Conservation (phyloP, 345 rosid species). For the Tarenaya hassleriana region DNA sequence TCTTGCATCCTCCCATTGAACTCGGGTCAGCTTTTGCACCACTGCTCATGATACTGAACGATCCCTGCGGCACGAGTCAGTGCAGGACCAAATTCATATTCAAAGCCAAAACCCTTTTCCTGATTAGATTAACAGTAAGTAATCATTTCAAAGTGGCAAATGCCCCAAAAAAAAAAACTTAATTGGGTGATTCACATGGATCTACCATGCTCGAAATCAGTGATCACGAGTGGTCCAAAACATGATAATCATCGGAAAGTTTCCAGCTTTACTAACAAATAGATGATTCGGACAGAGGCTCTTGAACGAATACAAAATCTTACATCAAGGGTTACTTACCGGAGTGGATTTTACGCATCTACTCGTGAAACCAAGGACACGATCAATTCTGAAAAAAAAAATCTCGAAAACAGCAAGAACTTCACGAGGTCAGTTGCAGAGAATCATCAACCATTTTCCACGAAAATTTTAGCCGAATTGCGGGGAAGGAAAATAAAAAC, state of each 20-base stretch:
- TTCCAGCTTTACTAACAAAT: too few relatives aligned
- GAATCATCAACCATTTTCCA: conserved; percentile 1
- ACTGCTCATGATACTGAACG: conserved; percentile 29
- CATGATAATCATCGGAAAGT: too few relatives aligned
- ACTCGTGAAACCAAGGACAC: conserved; percentile 31
- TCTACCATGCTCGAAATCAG: too few relatives aligned
- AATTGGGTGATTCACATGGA: not conserved
- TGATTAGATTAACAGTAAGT: not conserved
- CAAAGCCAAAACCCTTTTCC: too few relatives aligned
- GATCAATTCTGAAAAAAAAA: conserved; percentile 33
- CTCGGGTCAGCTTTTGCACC: conserved; percentile 22
- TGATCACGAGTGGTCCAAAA: too few relatives aligned
- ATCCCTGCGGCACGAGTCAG: conserved; percentile 26
- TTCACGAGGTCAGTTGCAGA: not conserved
- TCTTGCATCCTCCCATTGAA: conserved; percentile 30
- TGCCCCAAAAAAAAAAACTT: not conserved
- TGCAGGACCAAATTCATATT: not conserved
- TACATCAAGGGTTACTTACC: conserved; percentile 17
- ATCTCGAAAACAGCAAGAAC: not conserved
- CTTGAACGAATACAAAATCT: too few relatives aligned
- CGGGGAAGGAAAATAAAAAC: too few relatives aligned
- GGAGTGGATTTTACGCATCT: conserved; percentile 29
- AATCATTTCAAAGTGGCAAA: conserved; percentile 1
- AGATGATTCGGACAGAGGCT: too few relatives aligned
- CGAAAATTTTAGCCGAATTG: not conserved